Conservation (phyloP, 2,329 filamentous ascomycete species). For the Penicillium polonicum region DNA sequence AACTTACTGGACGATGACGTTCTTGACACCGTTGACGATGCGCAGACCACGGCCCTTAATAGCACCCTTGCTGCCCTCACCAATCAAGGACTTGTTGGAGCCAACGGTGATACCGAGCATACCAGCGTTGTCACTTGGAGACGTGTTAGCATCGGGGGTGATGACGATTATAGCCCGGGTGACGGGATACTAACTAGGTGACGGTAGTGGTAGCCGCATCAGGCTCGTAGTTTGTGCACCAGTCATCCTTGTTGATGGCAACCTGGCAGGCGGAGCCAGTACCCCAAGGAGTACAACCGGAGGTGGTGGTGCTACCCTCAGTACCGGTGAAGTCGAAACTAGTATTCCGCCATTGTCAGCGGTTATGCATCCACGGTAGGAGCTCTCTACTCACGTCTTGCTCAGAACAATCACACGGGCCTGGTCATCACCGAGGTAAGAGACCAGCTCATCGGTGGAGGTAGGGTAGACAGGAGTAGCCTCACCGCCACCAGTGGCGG, state of each 20-base stretch:
- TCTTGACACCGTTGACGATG: constrained; percentile 5
- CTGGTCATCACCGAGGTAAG: constrained; percentile 7
- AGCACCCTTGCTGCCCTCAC: constrained; percentile 3
- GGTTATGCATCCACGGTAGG: too few relatives aligned
- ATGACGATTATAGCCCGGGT: neutral
- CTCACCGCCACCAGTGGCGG: constrained; percentile 8
- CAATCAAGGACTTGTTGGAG: constrained; percentile 11
- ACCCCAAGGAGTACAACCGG: constrained; percentile 10
- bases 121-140: constrained; percentile 5
- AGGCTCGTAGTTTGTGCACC: constrained; percentile 6
- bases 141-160: neutral
- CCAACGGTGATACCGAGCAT: constrained; percentile 10
- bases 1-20: constrained; percentile 12
- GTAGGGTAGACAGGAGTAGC: constrained; percentile 7
- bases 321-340: constrained; percentile 10
- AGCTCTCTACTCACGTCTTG: constrained; percentile 4
- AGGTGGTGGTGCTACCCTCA: neutral
- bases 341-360: neutral
- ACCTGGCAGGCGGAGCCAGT: constrained; percentile 7
- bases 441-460: constrained; percentile 9
- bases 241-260: constrained; percentile 12
- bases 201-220: constrained; percentile 5
- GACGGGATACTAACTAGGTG: constrained; percentile 2
- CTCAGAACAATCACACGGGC: constrained; percentile 11
- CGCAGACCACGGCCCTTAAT: constrained; percentile 12